Base-by-base conservation (phyloP, 1,139 yeast genomes). In the Kodamaea arcana region DNA sequence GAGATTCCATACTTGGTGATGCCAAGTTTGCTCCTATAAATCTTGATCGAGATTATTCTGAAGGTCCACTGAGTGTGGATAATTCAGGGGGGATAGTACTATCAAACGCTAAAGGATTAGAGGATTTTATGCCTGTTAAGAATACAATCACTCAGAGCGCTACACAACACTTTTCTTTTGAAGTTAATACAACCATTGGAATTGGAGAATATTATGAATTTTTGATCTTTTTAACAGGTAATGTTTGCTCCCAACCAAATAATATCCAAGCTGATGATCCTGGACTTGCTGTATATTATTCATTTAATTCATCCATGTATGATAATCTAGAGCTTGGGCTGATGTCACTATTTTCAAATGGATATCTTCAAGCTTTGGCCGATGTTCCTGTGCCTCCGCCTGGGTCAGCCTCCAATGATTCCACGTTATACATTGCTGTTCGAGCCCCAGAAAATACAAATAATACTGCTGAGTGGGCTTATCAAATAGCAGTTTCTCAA, bases 401-500 rank as follows among this genome's bases (percentile, higher is more conserved):
- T 16, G 34, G 42, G 8, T 45, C 60, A 10, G 9, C 22, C 9
- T 30, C 36, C 13, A 33, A 41, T 8, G 44, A 41, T 13, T 31
- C 53, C 1, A 57, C 59, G 11, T 51, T 79, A 17, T 78, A 75
- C 46, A 65, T 78, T 9, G 72, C 75, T 1, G 73, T 76, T 2
- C 44, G 61, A 13, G 70, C 76, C 2, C 74, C 79, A 0, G 65
- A 64, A 36, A 65, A 69, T 44, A 51, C 60, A 4, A 56, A 62
- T 31, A 43, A 46, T 18, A 45, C 62, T 2, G 74, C 69, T 12
- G 36, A 46, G 3, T 80, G 87, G 83, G 47, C 62, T 5, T 84
- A 83, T 48, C 78, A 80, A 52, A 58, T 88, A 24, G 92, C 88
- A 2, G 74, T 80, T 3, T 83, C 92, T 1, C 83, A 80, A 43